A percentile compares a stretch with the other conserved stretches of the same genome.
Evolutionary conservation across 2,329 filamentous ascomycete species (phyloP).

Genomic region (Pestalotiopsis sp.): DNA sequence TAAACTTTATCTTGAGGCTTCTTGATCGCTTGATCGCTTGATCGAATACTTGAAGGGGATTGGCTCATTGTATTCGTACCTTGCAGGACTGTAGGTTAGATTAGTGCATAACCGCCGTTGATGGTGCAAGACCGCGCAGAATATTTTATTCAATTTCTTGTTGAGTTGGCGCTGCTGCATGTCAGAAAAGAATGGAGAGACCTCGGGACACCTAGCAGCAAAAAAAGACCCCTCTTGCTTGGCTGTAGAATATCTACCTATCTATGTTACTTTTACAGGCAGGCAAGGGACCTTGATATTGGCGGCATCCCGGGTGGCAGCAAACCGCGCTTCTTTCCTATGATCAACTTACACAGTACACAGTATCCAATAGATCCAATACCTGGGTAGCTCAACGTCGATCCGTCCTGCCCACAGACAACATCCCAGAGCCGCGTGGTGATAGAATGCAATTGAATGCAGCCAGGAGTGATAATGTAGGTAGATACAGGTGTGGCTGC

Average conservation of each 20-base stretch:
- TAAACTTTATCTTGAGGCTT: too few species aligned
- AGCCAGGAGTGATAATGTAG: not conserved
- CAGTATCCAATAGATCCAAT: not conserved
- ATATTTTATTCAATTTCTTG: not conserved
- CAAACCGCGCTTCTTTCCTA: not conserved
- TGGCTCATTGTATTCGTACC: not conserved
- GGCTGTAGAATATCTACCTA: not conserved
- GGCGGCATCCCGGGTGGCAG: not conserved
- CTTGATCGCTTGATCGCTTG: too few species aligned
- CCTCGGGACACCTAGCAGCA: not conserved
- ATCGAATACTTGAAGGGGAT: too few species aligned
- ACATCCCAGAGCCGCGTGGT: not conserved
- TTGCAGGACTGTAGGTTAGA: not conserved
- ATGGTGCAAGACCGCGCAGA: not conserved
- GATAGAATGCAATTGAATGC: not conserved
- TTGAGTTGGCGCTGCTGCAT: not conserved
- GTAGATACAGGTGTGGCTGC: slow-evolving; percentile 1
- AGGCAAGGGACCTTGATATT: not conserved
- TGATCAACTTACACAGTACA: not conserved
- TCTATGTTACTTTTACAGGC: not conserved
- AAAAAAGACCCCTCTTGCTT: not conserved
- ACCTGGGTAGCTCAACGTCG: not conserved
- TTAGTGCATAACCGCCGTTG: not conserved
- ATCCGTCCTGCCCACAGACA: not conserved
- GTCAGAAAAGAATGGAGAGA: not conserved